Conservation (phyloP, 2,329 filamentous ascomycete genomes). For the Didymella segeticola region DNA sequence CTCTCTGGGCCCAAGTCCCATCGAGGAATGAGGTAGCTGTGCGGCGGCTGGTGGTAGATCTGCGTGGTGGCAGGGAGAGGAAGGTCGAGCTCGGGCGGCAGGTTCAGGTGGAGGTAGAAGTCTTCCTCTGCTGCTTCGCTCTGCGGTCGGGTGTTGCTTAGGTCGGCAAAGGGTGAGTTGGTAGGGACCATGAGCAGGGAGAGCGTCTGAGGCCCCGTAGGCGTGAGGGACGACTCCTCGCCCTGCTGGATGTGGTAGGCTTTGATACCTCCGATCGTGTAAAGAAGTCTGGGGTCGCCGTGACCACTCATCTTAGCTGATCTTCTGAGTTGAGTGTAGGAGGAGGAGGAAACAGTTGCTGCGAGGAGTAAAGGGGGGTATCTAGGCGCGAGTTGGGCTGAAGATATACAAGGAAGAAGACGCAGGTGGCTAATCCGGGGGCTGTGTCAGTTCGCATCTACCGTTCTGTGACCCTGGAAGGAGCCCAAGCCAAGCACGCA, state of each 20-base stretch:
- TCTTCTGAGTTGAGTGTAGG: neutral
- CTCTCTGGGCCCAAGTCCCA: conserved; percentile 91
- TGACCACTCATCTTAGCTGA: conserved; percentile 55
- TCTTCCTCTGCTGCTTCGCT: conserved; percentile 69
- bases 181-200: conserved; percentile 97
- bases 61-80: conserved; percentile 94
- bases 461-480: conserved; percentile 7
- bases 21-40: conserved; percentile 90
- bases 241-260: conserved; percentile 93
- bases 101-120: conserved; percentile 94
- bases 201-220: conserved; percentile 85
- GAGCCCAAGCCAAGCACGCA: conserved; percentile 12
- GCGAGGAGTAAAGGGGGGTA: neutral
- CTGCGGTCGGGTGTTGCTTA: conserved; percentile 63
- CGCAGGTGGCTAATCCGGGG: conserved; percentile 11
- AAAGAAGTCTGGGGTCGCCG: conserved; percentile 63
- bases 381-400: neutral
- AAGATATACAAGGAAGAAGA: conserved; percentile 1
- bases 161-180: conserved; percentile 69
- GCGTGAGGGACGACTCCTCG: conserved; percentile 80
- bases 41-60: conserved; percentile 94
- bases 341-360: neutral
- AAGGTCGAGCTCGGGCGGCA: conserved; percentile 92
- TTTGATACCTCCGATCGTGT: conserved; percentile 78
- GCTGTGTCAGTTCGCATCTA: conserved; percentile 11